A percentile compares a stretch with the other conserved stretches of the same genome.
These are phyloP conservation scores for Neurospora sp. DNA, from an alignment of 2,329 filamentous ascomycete species.

Conservation along the genomic window DNA sequence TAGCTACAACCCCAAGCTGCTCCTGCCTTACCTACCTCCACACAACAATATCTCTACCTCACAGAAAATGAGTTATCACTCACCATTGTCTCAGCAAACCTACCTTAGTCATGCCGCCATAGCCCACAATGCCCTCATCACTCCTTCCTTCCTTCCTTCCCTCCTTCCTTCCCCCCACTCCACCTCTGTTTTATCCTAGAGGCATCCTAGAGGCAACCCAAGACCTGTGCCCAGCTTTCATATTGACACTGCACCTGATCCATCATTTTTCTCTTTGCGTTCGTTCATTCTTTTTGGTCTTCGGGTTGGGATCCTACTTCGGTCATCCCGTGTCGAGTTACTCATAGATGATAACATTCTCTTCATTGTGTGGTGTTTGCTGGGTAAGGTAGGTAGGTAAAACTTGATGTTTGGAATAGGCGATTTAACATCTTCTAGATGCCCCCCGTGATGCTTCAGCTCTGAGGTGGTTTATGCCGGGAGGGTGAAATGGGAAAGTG, in stretches of 20 bases:
- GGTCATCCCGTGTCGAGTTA: neutral
- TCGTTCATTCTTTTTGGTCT: neutral
- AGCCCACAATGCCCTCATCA: neutral
- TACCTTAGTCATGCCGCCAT: neutral
- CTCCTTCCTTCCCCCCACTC: neutral
- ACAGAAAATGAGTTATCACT: neutral
- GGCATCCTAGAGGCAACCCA: neutral
- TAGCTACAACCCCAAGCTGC: neutral
- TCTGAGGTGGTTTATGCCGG: neutral
- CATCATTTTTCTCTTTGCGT: neutral
- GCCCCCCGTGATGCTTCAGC: neutral
- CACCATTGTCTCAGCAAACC: neutral
- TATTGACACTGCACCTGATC: neutral
- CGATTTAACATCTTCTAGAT: neutral
- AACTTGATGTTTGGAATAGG: neutral
- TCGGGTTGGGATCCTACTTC: neutral
- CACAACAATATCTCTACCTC: neutral
- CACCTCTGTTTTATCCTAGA: neutral
- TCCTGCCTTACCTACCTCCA: neutral
- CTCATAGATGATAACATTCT: neutral
- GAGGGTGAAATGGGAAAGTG: neutral
- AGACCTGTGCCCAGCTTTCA: neutral
- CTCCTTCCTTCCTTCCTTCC: neutral
- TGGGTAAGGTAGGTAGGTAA: neutral
- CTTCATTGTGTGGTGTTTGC: neutral